These are phyloP conservation scores for Mycena maculata DNA, from an alignment of 768 basidiomycete genomes.

Conservation along the genomic window DNA sequence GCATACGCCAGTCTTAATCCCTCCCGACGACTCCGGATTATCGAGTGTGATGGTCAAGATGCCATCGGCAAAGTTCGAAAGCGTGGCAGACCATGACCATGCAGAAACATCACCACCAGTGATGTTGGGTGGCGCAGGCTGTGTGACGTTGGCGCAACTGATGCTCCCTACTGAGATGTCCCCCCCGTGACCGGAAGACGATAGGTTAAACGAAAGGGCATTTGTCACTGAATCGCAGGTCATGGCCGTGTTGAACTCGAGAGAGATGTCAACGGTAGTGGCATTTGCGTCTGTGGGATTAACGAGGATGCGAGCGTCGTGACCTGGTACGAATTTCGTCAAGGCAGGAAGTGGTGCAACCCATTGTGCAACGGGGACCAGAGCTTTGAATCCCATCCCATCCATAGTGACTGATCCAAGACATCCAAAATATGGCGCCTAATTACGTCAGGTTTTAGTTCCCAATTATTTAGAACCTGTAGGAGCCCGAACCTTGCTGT, in stretches of 20 bases:
- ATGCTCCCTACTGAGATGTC: constrained; percentile 63
- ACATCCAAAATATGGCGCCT: constrained; percentile 84
- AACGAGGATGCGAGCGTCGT: constrained; percentile 78
- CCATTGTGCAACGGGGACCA: constrained; percentile 80
- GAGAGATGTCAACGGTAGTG: constrained; percentile 69
- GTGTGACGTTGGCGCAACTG: constrained; percentile 62
- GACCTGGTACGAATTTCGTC: constrained; percentile 86
- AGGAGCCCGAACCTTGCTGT: no score
- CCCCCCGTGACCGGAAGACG: constrained; percentile 71
- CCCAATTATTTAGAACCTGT: no score
- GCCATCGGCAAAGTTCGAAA: constrained; percentile 84
- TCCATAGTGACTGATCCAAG: constrained; percentile 72
- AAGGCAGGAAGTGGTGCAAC: constrained; percentile 75
- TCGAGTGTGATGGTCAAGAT: constrained; percentile 79
- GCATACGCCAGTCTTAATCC: constrained; percentile 68
- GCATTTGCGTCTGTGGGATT: constrained; percentile 60
- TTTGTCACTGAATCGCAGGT: constrained; percentile 74
- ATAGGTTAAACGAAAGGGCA: constrained; percentile 74
- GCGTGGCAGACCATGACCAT: constrained; percentile 82
- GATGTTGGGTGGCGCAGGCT: constrained; percentile 62
- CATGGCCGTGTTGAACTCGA: constrained; percentile 88
- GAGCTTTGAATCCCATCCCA: constrained; percentile 83
- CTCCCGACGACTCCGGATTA: constrained; percentile 60
- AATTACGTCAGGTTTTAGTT: no score
- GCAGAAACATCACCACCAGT: constrained; percentile 65